Evolutionary conservation across 306 rosid species (phyloP).

Genomic region (Casuarina equisetifolia): DNA sequence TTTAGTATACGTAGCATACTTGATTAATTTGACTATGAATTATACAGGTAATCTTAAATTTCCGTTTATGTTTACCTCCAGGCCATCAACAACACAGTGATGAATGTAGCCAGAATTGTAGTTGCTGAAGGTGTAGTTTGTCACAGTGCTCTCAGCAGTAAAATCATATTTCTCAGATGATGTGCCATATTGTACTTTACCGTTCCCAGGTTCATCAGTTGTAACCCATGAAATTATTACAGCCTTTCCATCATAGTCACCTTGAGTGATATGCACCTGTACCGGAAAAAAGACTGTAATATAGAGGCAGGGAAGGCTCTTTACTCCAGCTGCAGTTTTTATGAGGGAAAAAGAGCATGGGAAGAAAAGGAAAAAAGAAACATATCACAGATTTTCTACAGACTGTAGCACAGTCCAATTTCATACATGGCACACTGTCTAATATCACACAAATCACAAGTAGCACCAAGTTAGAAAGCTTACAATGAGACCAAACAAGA

Average conservation of each 20-base stretch:
- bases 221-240: conserved; percentile 92
- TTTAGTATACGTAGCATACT: not conserved
- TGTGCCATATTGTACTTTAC: conserved; percentile 63
- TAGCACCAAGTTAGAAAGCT: not conserved
- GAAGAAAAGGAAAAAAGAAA: too few relatives aligned
- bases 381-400: not conserved
- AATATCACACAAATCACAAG: not conserved
- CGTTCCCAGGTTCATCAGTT: conserved; percentile 57
- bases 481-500: not conserved
- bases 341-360: not conserved
- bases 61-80: conserved; percentile 53
- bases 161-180: conserved; percentile 43
- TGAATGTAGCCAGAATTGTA: conserved; percentile 92
- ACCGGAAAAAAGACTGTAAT: not conserved
- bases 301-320: not conserved
- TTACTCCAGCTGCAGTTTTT: not conserved
- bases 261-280: conserved; percentile 98
- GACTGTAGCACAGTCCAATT: not conserved
- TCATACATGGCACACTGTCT: not conserved
- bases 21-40: not conserved
- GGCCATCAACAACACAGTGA: conserved; percentile 77
- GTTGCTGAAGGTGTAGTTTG: conserved; percentile 71
- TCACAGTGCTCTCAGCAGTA: conserved; percentile 56
- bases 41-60: not conserved
- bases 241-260: conserved; percentile 94